These are phyloP conservation scores for Lagenidium giganteum DNA, from an alignment of 352 stramenopile species.

Conservation along the genomic window DNA sequence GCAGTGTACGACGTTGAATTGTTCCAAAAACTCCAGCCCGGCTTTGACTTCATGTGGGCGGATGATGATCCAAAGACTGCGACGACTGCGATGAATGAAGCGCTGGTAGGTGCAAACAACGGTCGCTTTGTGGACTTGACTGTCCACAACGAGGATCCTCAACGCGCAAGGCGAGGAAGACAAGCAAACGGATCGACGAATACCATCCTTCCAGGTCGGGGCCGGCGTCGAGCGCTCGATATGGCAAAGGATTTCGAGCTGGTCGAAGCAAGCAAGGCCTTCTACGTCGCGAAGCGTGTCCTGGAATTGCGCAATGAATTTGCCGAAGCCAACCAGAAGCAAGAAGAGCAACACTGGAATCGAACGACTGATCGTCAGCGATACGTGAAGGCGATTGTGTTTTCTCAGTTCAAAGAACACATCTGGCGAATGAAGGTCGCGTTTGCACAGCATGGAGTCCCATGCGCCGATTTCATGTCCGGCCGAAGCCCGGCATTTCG, in stretches of 20 bases:
- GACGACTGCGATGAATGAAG: no score
- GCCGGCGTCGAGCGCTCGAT: slow-evolving; percentile 17
- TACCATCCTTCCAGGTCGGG: slow-evolving; percentile 15
- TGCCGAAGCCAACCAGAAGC: slow-evolving; percentile 7
- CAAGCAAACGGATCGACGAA: slow-evolving; percentile 5
- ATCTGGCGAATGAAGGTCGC: slow-evolving; percentile 73
- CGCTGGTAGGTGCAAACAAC: neutral
- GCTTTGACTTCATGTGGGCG: slow-evolving; percentile 61
- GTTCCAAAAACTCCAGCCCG: slow-evolving; percentile 85
- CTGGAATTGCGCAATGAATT: slow-evolving; percentile 57
- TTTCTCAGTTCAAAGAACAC: slow-evolving; percentile 78
- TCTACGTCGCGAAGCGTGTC: slow-evolving; percentile 65
- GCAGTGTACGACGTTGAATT: slow-evolving; percentile 77
- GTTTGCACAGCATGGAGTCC: slow-evolving; percentile 62
- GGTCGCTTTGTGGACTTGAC: no score
- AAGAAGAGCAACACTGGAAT: neutral
- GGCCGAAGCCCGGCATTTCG: slow-evolving; percentile 31
- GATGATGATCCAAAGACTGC: slow-evolving; percentile 10
- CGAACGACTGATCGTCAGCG: slow-evolving; percentile 8
- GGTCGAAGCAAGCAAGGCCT: slow-evolving; percentile 65
- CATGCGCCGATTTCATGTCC: slow-evolving; percentile 60
- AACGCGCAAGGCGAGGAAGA: neutral
- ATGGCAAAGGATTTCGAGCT: slow-evolving; percentile 25
- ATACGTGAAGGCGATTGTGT: slow-evolving; percentile 73
- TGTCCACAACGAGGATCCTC: no score